Evolutionary conservation across 257 asterid genomes (phyloP).

Genomic region (Nicotiana noctiflora): DNA sequence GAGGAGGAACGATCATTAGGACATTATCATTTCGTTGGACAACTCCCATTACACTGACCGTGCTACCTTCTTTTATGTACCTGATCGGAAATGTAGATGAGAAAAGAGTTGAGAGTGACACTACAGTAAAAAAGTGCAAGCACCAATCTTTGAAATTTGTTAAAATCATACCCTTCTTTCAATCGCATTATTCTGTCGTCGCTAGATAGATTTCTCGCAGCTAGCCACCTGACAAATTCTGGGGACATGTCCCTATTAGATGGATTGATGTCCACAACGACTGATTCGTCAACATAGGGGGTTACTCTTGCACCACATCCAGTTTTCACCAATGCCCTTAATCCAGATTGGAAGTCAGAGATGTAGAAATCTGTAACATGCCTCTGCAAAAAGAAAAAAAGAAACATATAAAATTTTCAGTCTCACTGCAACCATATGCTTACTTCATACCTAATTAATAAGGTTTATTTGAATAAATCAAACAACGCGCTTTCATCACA

Average conservation of each 20-base stretch:
- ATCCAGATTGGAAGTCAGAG: conserved; percentile 82
- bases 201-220: conserved; percentile 66
- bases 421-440: not conserved
- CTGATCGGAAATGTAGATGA: conserved; percentile 18
- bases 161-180: conserved; percentile 60
- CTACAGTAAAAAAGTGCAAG: not conserved
- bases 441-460: not conserved
- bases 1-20: conserved; percentile 78
- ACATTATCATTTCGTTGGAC: conserved; percentile 76
- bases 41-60: conserved; percentile 81
- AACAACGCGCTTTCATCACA: not conserved
- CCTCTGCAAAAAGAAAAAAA: conserved; percentile 39
- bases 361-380: conserved; percentile 85
- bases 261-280: conserved; percentile 57
- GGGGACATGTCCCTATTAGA: conserved; percentile 39
- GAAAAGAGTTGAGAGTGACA: not conserved
- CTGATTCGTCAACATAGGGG: conserved; percentile 71
- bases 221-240: conserved; percentile 67
- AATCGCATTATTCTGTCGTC: conserved; percentile 63
- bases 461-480: too few relatives aligned
- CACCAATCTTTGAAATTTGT: not conserved
- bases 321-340: conserved; percentile 85
- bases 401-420: not conserved
- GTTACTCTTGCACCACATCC: conserved; percentile 71
- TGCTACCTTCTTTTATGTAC: conserved; percentile 85